Base-by-base conservation (phyloP, 164 flowering plant genomes). In the Nymphaea colorata region DNA sequence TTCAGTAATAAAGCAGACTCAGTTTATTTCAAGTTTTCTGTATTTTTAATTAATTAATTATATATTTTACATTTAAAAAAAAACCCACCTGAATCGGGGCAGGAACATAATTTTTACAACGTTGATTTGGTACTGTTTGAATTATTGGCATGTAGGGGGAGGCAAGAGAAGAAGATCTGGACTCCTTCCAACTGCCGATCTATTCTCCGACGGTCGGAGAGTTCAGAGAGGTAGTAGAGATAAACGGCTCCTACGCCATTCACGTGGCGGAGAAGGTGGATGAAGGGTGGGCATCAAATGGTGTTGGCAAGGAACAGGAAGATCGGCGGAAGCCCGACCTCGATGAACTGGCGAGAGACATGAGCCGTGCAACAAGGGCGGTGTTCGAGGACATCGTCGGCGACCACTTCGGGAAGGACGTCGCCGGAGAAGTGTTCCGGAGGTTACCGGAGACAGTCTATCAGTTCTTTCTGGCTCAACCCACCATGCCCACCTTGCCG, bases 341-440 rank as follows among this genome's bases (percentile, higher is more conserved):
- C 12, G 51, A 4, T 2, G 41, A 41, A 47, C 17, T 41, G 59
- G 42, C 6, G 8, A 6, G 11, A 45, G 36, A 17, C 16, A 12
- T 43, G 42, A 42, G 17, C 59, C 64, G 18, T 12, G 2, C 14
- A 11, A 44, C 64, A 14, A 41, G 66, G 5, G 42, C 44, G 4
- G 68, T 42, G 11, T n/a, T 65, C 43, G 76, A 69, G 53, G 75
- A 43, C 42, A 59, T 78, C 61, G 62, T 81, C 59, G 73, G 79
- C 75, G 72, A 78, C 61, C 76, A 79, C 36, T 84, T 86, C 53
- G 83, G 81, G 16, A 71, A 70, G 4, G 81, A 80, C 70, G 76
- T 80, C 64, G 72, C 75, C 0, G 82, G 73, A 59, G 79, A 68
- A 67, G 72, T 59, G 73, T 86, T 63, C 64, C 61, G 70, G 1